Evolutionary conservation across 345 rosid species (phyloP).

Genomic region (Syzygium aqueum): DNA sequence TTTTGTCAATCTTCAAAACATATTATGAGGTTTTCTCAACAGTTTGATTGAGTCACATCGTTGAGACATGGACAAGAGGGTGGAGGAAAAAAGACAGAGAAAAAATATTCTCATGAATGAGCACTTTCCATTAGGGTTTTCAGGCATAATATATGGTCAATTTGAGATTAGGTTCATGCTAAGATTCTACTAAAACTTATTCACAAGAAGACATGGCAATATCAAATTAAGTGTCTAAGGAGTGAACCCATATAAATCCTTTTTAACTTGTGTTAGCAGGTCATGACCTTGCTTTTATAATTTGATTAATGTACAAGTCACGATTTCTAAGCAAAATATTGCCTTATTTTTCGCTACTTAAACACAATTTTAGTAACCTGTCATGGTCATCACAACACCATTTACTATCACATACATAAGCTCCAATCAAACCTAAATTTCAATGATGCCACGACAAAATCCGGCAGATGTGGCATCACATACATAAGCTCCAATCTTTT

Average conservation of each 20-base stretch:
- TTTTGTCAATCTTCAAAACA: no score
- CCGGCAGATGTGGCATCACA: background rate
- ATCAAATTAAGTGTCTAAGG: background rate
- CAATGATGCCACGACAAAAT: background rate
- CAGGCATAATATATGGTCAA: background rate
- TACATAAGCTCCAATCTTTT: background rate
- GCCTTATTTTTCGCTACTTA: no score
- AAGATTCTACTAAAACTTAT: background rate
- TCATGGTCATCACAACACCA: no score
- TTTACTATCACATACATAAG: no score
- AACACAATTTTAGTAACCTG: no score
- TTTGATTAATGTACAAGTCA: no score
- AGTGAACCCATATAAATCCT: background rate
- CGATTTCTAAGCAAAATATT: no score
- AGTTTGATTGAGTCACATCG: background rate
- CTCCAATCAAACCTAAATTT: background rate
- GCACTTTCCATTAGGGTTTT: background rate
- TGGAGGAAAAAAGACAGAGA: background rate
- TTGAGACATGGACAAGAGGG: background rate
- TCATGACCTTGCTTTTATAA: no score
- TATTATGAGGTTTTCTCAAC: no score
- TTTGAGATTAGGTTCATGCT: background rate
- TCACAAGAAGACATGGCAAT: background rate
- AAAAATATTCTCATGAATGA: background rate
- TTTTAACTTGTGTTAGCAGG: no score